These are phyloP conservation scores for Bipolaris bicolor DNA, from an alignment of 2,329 filamentous ascomycete species.

Conservation along the genomic window DNA sequence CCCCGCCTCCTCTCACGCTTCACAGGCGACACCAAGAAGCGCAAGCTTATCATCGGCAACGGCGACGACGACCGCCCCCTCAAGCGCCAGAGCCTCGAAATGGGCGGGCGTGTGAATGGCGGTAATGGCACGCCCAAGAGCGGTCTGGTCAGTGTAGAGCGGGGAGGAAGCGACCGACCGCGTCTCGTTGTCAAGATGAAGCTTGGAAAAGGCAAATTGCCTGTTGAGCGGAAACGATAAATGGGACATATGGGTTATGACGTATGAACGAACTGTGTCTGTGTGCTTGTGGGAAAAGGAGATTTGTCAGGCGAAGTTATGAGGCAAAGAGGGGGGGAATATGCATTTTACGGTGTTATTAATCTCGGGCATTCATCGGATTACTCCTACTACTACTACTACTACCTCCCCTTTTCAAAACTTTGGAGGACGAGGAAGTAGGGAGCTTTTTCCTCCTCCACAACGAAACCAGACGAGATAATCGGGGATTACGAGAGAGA, in stretches of 20 bases:
- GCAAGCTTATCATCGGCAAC: conserved; percentile 24
- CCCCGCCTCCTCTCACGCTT: conserved; percentile 23
- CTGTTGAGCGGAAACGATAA: neutral
- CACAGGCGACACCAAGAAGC: conserved; percentile 26
- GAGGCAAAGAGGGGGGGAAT: no score
- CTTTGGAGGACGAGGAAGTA: no score
- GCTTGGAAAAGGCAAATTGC: conserved; percentile 23
- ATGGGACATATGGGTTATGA: neutral
- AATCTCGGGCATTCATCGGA: no score
- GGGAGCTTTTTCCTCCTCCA: no score
- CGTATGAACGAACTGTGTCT: neutral
- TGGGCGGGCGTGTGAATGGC: conserved; percentile 21
- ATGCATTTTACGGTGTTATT: conserved; percentile 1
- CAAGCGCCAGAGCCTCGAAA: conserved; percentile 40
- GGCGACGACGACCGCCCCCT: conserved; percentile 29
- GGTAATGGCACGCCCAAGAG: conserved; percentile 16
- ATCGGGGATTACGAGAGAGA: no score
- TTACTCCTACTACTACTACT: no score
- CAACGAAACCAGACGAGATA: no score
- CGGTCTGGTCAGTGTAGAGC: conserved; percentile 29
- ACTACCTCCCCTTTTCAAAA: no score
- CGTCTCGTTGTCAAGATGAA: conserved; percentile 31
- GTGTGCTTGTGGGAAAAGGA: neutral
- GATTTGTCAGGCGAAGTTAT: no score
- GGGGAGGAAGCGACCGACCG: conserved; percentile 19